Conservation (phyloP, 176 grass and related monocot species). For the Avena atlantica region DNA sequence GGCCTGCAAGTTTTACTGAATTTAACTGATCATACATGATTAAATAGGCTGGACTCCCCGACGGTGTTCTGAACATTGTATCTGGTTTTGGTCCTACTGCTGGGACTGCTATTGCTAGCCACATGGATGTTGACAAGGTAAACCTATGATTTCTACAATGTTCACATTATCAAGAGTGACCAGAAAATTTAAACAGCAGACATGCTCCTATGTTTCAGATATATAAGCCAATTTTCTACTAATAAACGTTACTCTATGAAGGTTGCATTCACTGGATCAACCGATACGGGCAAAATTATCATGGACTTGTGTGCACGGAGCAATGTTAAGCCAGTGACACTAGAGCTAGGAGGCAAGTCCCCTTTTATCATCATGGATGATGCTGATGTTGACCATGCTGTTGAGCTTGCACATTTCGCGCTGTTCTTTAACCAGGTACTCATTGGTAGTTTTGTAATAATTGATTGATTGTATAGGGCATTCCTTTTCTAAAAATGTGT, state of each 20-base stretch:
- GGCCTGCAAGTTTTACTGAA: neutral
- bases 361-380: too few species aligned
- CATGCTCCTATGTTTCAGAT: neutral
- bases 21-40: conserved; percentile 34
- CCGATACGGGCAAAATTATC: conserved; percentile 75
- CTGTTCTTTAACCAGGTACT: too few species aligned
- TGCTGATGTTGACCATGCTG: too few species aligned
- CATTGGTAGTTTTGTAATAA: too few species aligned
- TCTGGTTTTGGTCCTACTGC: conserved; percentile 93
- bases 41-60: conserved; percentile 62
- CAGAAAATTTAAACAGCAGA: neutral
- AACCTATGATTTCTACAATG: neutral
- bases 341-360: too few species aligned
- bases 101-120: conserved; percentile 92
- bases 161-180: neutral
- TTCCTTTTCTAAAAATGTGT: too few species aligned
- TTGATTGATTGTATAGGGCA: too few species aligned
- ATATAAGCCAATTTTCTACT: neutral
- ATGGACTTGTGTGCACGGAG: conserved; percentile 90
- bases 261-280: conserved; percentile 97
- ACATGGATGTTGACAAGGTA: conserved; percentile 99
- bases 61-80: conserved; percentile 56
- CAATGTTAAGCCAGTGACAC: conserved; percentile 63
- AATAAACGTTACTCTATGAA: conserved; percentile 11
- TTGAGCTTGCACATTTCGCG: too few species aligned